Evolutionary conservation across 2,329 filamentous ascomycete species (phyloP), one percentile per base, ranked within the genome.

Genomic region (Talaromyces amestolkiae): DNA sequence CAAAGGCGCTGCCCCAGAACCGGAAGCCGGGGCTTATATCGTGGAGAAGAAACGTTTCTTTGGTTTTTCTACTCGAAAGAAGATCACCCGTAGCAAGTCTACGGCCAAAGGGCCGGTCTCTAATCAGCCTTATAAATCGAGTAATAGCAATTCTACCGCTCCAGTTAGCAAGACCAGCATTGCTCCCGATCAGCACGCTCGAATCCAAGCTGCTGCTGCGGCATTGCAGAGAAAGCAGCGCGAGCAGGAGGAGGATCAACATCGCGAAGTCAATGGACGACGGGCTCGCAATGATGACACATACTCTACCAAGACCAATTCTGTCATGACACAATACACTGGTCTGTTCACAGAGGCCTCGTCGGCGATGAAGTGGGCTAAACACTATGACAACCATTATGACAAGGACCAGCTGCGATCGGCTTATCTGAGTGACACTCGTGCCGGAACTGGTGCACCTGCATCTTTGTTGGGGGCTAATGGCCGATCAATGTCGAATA

Each of bases 1-100:
- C 69, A 96, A 96, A 73, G 94, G 95, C 9, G 93, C 95, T 13
- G 92, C 92, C 3, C 88, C 91, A 3, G 92, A 94, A 67, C 92
- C 92, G 1, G 89, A 91, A 61, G 89, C 90, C 59, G 92, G 91
- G 58, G 93, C 93, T 0, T 96, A 97, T 71, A 92, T 98, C 71
- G 93, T 91, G 0, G 93, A 97, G 77, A 98, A 98, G 85, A 97
- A 97, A 81, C 87, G 92, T 47, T 91, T 95, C 71, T 97, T 97
- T 78, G 92, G 91, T 75, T 96, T 89, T 72, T 85, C 84, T 2
- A 84, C 91, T 80, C 93, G 91, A 13, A 89, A 84, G 69, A 87
- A 86, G 71, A 76, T 87, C 10, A 85, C 84, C 53, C 87, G 93
- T 68, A 86, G 89, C 73, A 92, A 91, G 76, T 92, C 91, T 3